Evolutionary conservation across 768 basidiomycete species (phyloP).

Genomic region (Russula compacta): DNA sequence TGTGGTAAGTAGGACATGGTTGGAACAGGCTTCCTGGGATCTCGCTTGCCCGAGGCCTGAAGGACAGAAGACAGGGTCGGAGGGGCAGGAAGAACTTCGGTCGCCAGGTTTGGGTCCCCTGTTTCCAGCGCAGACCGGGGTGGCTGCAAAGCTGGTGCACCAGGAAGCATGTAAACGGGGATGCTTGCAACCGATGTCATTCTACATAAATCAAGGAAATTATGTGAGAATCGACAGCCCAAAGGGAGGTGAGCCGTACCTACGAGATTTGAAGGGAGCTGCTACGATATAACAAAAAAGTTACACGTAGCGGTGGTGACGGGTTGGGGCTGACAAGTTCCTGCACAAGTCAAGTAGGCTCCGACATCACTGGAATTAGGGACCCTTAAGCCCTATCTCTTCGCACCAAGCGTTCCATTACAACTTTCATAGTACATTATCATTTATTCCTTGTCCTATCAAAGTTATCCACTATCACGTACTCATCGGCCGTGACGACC

Average conservation of each 20-base stretch:
- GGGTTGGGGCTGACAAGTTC: slow-evolving; percentile 17
- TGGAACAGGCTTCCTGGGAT: slow-evolving; percentile 66
- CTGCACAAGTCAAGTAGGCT: neutral
- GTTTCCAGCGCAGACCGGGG: slow-evolving; percentile 77
- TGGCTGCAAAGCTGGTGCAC: slow-evolving; percentile 66
- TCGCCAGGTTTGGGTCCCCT: slow-evolving; percentile 47
- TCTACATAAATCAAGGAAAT: slow-evolving; percentile 8
- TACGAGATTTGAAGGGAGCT: slow-evolving; percentile 2
- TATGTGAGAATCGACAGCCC: neutral
- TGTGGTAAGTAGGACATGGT: slow-evolving; percentile 72
- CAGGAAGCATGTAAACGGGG: slow-evolving; percentile 64
- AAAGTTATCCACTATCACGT: neutral
- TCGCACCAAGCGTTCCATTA: slow-evolving; percentile 7
- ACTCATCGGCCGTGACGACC: neutral
- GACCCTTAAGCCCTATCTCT: neutral
- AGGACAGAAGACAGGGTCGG: slow-evolving; percentile 65
- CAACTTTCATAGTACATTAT: neutral
- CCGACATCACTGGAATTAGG: neutral
- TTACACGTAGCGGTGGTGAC: slow-evolving; percentile 17
- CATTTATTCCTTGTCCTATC: neutral
- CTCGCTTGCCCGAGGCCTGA: slow-evolving; percentile 59
- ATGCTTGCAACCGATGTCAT: slow-evolving; percentile 70
- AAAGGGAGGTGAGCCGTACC: neutral
- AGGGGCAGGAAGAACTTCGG: slow-evolving; percentile 85
- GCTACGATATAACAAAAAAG: slow-evolving; percentile 10